A percentile compares a stretch with the other conserved stretches of the same genome.
These are phyloP conservation scores for Lactarius sp. DNA, from an alignment of 768 basidiomycete genomes.

Conservation along the genomic window DNA sequence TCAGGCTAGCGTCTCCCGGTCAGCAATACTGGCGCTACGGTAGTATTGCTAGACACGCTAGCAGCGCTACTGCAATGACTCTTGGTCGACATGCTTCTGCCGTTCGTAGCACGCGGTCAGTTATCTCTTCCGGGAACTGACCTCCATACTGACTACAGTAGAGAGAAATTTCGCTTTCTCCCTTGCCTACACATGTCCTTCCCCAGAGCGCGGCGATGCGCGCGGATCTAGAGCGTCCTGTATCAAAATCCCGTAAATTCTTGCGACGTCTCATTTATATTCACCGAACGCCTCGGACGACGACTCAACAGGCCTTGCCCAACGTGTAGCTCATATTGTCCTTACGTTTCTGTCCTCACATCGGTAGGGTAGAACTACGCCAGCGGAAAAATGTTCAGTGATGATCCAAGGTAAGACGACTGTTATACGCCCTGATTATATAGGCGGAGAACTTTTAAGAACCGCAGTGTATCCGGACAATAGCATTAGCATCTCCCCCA, in stretches of 20 bases:
- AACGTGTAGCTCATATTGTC: not conserved
- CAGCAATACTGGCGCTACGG: no score
- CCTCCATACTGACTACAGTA: not conserved
- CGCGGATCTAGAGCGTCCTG: not conserved
- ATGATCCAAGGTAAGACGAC: not conserved
- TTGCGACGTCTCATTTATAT: slow-evolving; percentile 2
- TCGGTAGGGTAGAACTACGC: not conserved
- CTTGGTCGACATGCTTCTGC: slow-evolving; percentile 9
- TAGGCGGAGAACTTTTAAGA: slow-evolving; percentile 14
- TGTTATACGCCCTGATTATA: slow-evolving; percentile 1
- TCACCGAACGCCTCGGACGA: not conserved
- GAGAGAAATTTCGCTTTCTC: slow-evolving; percentile 1
- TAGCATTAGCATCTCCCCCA: slow-evolving; percentile 2
- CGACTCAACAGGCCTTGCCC: not conserved
- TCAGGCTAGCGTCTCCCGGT: no score
- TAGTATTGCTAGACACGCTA: no score
- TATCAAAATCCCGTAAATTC: slow-evolving; percentile 8
- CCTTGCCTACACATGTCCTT: not conserved
- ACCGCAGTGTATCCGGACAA: not conserved
- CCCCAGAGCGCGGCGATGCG: not conserved
- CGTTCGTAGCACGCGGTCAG: slow-evolving; percentile 5
- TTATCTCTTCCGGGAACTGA: not conserved
- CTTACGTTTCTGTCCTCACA: slow-evolving; percentile 6
- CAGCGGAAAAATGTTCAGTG: not conserved
- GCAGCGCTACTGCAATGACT: no score